Evolutionary conservation across 495 filamentous ascomycete genomes (phyloP), one percentile per base, ranked within the genome.

Genomic region (Talaromyces ruber): DNA sequence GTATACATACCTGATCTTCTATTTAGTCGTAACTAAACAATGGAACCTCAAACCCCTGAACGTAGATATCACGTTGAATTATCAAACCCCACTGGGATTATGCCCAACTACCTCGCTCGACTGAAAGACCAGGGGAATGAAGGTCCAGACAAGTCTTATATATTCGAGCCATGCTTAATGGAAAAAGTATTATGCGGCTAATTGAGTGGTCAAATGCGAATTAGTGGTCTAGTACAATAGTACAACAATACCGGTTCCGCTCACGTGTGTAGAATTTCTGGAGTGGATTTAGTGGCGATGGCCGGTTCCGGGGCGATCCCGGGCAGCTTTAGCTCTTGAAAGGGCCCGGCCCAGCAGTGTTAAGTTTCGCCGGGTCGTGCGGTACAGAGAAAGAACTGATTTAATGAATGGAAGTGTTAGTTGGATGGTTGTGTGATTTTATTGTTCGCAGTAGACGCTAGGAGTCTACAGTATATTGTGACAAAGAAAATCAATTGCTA

Each of bases 401-500:
- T 30, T 30, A 8, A 30, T 7, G 29, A 7, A 5, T 30, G 29
- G 30, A 34, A 34, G 30, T 3, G 11, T 11, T 34, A 34, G 2
- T 1, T n/a, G n/a, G n/a, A n/a, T n/a, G n/a, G n/a, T n/a, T n/a
- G n/a, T n/a, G n/a, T n/a, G n/a, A n/a, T n/a, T n/a, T n/a, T n/a
- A n/a, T n/a, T n/a, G n/a, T n/a, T n/a, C n/a, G n/a, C n/a, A 32
- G 30, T 32, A 32, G 9, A 32, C 30, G 4, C 30, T 4, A 4
- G 30, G 30, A 32, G 30, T 32, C n/a, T n/a, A 12, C 12, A 34
- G 11, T 11, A 34, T 30, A 39, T 18, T 18, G n/a, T 47, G 6
- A 47, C 51, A 54, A 26, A 54, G 26, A 54, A 54, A 62, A 58
- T 64, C 25, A 32, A 69, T 71, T 71, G 69, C 67, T 71, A 67